Evolutionary conservation across 2,329 filamentous ascomycete genomes (phyloP), one percentile per base, ranked within the genome.

Genomic region (Xylariaceae sp.): DNA sequence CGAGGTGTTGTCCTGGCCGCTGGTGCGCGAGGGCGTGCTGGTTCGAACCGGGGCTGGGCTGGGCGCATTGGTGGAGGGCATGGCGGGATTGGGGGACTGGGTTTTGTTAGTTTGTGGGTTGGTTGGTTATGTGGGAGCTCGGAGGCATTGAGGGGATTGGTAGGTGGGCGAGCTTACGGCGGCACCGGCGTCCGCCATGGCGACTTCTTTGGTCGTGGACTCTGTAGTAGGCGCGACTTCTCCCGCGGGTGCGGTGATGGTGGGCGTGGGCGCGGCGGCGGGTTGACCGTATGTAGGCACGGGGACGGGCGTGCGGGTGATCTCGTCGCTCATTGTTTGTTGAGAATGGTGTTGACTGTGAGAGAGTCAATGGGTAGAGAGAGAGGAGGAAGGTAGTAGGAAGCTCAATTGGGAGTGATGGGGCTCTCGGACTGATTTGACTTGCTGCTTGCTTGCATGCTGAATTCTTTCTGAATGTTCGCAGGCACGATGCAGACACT

Each of bases 11-110:
- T 64, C 77, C 53, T 67, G 66, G 56, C 67, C 67, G 58, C 70
- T 74, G 4, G 66, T 70, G 55, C 77, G 76, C 30, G 71, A 72
- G 4, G 78, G 81, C 13, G 83, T 85, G 60, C 78, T 77, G 45
- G 75, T 81, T 58, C 81, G 74, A 5, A 58, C 64, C 15, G 71
- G 72, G 17, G 74, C 70, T 11, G 78, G 76, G 48, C 77, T 78
- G 8, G 77, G 74, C n/a, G 67, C 69, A 59, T 65, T 68, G 47
- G 64, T 55, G n/a, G 58, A 60, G 44, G 59, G 45, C 30, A 62
- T 50, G 13, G 59, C 62, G 51, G 74, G 73, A 10, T 73, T 73
- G 13, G 77, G 77, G 6, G 75, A 77, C 65, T 78, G 71, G 49
- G 23, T 15, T 45, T 30, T 30, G 23, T 30, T 30, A 30, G 23